Percentiles rank a stretch among this genome's conserved stretches.
Conservation (phyloP, 306 rosid genomes). For the Urtica urens region DNA sequence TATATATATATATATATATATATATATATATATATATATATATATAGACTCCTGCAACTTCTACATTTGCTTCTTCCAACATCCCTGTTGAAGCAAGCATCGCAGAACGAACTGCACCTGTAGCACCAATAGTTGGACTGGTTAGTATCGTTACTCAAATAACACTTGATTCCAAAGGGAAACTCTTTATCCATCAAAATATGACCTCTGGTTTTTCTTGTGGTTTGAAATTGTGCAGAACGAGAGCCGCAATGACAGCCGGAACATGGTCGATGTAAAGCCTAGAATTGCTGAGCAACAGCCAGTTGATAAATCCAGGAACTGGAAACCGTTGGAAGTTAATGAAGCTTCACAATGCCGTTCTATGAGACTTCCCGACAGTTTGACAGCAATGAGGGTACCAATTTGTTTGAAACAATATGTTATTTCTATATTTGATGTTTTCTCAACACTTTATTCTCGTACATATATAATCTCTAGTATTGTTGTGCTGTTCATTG, state of each 20-base stretch:
- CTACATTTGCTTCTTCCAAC: constrained; percentile 56
- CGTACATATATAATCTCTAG: neutral
- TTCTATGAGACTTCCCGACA: constrained; percentile 76
- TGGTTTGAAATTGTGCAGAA: constrained; percentile 39
- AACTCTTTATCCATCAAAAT: neutral
- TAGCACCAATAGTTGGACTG: constrained; percentile 63
- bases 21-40: too few relatives aligned
- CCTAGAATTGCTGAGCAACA: constrained; percentile 88
- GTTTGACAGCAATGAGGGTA: constrained; percentile 75
- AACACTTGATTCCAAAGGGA: too few relatives aligned
- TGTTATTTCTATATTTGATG: neutral
- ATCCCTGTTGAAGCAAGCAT: constrained; percentile 68
- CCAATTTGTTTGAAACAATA: neutral
- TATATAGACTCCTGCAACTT: constrained; percentile 51
- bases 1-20: too few relatives aligned
- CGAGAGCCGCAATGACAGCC: constrained; percentile 63
- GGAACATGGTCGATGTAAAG: constrained; percentile 76
- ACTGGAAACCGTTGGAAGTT: constrained; percentile 83
- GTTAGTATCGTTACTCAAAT: constrained; percentile 52
- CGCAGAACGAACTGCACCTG: constrained; percentile 73
- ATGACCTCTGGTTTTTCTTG: constrained; percentile 8
- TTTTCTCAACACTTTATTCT: neutral
- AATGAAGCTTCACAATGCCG: constrained; percentile 77
- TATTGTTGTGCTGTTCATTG: neutral
- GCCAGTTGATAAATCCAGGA: constrained; percentile 71